phyloP scores from a whole-genome alignment of 192 early-diverging fungal genomes.

The Dimargaris xerosporica region DNA sequence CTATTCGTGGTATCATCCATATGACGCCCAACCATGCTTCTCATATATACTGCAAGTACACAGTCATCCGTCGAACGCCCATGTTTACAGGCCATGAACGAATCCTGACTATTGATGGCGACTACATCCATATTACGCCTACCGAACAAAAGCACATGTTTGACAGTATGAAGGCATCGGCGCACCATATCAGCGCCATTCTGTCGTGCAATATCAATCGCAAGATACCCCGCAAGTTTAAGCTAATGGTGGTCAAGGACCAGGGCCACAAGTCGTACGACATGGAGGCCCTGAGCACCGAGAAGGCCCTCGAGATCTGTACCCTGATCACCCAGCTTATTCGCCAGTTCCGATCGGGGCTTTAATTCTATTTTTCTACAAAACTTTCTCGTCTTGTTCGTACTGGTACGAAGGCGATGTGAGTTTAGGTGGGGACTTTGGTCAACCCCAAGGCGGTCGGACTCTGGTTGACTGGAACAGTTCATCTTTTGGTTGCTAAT shows the following conservation, averaged over 20 bases:
- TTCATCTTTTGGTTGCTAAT: too few relatives aligned
- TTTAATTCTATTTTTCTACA: neutral
- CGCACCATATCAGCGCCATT: slow-evolving; percentile 48
- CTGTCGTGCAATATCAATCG: slow-evolving; percentile 50
- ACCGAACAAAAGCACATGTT: slow-evolving; percentile 63
- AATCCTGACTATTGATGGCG: slow-evolving; percentile 85
- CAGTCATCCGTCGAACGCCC: slow-evolving; percentile 65
- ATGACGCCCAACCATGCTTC: neutral
- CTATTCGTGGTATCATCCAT: neutral
- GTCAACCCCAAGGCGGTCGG: too few relatives aligned
- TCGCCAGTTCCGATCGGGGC: slow-evolving; percentile 5
- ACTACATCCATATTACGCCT: slow-evolving; percentile 79
- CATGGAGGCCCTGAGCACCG: slow-evolving; percentile 52
- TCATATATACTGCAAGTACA: slow-evolving; percentile 54
- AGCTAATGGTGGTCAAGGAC: slow-evolving; percentile 43
- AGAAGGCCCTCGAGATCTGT: slow-evolving; percentile 31
- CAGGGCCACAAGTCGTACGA: slow-evolving; percentile 59
- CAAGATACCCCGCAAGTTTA: slow-evolving; percentile 50
- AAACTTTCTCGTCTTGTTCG: neutral
- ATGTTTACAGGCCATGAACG: slow-evolving; percentile 79
- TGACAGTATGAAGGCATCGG: slow-evolving; percentile 67
- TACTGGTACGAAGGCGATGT: too few relatives aligned
- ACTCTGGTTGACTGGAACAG: too few relatives aligned
- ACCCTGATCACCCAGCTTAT: slow-evolving; percentile 16
- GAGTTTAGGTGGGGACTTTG: too few relatives aligned